Evolutionary conservation across 2,329 filamentous ascomycete genomes (phyloP).

Genomic region (Stagonosporopsis chrysanthemi): DNA sequence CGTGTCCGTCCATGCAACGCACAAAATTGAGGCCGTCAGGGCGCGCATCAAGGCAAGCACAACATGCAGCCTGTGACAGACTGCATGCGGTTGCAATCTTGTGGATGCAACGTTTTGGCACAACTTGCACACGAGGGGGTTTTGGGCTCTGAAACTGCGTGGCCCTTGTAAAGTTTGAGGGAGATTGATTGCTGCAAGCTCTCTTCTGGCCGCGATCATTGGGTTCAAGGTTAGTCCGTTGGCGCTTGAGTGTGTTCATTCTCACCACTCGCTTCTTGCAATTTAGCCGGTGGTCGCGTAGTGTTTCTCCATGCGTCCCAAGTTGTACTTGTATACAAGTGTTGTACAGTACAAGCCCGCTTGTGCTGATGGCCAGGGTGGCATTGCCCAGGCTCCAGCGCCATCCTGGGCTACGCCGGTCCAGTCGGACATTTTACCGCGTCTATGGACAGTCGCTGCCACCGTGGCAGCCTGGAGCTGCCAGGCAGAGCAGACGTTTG

Average conservation of each 20-base stretch:
- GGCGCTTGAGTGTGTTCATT: constrained; percentile 13
- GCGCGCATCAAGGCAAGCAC: constrained; percentile 22
- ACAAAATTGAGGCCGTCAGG: constrained; percentile 7
- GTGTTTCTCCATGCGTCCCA: background rate
- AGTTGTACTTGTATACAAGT: constrained; percentile 18
- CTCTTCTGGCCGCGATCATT: constrained; percentile 8
- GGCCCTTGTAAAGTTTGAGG: background rate
- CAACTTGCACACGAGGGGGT: background rate
- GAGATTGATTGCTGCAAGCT: constrained; percentile 6
- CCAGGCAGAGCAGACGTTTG: background rate
- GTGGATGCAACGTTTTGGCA: constrained; percentile 22
- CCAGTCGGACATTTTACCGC: constrained; percentile 4
- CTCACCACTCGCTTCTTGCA: background rate
- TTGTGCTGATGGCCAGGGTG: constrained; percentile 5
- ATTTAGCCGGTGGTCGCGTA: background rate
- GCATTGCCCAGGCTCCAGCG: constrained; percentile 12
- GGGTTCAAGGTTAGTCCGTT: background rate
- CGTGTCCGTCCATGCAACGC: constrained; percentile 11
- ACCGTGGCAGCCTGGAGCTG: constrained; percentile 3
- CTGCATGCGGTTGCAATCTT: constrained; percentile 20
- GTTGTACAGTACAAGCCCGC: constrained; percentile 5
- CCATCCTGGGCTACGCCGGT: constrained; percentile 3
- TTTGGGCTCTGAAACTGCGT: background rate
- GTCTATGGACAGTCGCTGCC: background rate
- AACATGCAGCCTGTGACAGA: constrained; percentile 19